Conservation (phyloP, 73 alveolate species). For the Tetrahymena thermophila region DNA sequence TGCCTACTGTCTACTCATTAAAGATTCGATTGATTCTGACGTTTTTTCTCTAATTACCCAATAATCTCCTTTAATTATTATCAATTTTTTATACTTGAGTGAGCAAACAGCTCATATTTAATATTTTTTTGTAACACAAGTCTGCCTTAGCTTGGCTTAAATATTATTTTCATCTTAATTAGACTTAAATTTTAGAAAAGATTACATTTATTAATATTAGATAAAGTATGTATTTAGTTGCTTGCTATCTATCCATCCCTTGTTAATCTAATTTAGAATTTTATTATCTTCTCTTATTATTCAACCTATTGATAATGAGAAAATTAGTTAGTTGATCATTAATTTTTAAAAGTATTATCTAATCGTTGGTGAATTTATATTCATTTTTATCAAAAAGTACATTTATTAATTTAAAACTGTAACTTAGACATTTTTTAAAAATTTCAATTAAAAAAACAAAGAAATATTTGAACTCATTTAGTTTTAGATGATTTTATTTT, state of each 20-base stretch:
- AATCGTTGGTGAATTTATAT: too few species aligned
- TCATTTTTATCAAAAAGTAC: neutral
- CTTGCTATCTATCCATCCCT: too few species aligned
- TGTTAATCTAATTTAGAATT: too few species aligned
- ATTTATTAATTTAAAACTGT: neutral
- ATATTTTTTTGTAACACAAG: neutral
- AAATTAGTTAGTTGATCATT: too few species aligned
- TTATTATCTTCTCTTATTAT: neutral
- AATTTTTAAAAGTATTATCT: too few species aligned
- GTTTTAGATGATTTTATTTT: neutral
- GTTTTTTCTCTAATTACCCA: neutral
- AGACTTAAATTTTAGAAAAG: too few species aligned
- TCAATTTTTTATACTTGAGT: neutral
- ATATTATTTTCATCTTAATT: neutral
- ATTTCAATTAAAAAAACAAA: too few species aligned
- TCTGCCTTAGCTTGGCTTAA: too few species aligned
- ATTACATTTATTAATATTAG: too few species aligned
- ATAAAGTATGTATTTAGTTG: neutral
- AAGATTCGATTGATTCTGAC: neutral
- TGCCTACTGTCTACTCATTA: neutral
- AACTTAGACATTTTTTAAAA: too few species aligned
- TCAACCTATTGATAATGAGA: neutral
- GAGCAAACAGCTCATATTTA: neutral
- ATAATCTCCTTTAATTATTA: neutral
- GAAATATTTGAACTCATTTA: neutral